phyloP scores from a whole-genome alignment of 2,329 filamentous ascomycete genomes.

The Sphaerulina vaccinii region DNA sequence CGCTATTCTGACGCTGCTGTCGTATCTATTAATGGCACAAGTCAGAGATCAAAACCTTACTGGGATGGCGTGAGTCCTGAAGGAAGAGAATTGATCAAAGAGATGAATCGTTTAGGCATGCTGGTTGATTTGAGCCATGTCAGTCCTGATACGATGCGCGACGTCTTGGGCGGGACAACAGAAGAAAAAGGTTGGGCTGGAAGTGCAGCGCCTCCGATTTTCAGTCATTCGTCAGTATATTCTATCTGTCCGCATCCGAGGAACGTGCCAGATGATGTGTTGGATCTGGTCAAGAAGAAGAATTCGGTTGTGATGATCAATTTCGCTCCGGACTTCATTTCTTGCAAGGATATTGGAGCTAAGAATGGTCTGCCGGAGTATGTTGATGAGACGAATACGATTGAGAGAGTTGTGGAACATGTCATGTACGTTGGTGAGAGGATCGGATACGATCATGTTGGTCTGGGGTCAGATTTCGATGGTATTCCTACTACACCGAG shows the following conservation, averaged over 20 bases:
- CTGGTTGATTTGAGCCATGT: constrained; percentile 87
- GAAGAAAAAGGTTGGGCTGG: constrained; percentile 61
- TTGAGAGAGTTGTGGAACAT: constrained; percentile 76
- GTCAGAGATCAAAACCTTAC: constrained; percentile 51
- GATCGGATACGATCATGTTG: constrained; percentile 85
- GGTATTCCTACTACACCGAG: constrained; percentile 65
- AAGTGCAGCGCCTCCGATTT: constrained; percentile 79
- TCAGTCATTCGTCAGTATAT: constrained; percentile 81
- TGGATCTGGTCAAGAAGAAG: constrained; percentile 70
- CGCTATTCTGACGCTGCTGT: constrained; percentile 82
- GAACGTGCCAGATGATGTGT: constrained; percentile 83
- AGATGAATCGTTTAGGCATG: constrained; percentile 95
- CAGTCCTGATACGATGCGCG: constrained; percentile 76
- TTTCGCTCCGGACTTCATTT: constrained; percentile 79
- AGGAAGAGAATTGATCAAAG: constrained; percentile 68
- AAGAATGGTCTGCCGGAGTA: constrained; percentile 64
- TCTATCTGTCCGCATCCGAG: constrained; percentile 81
- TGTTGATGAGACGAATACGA: constrained; percentile 66
- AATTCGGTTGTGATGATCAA: constrained; percentile 88
- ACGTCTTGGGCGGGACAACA: constrained; percentile 62
- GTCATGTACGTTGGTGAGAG: constrained; percentile 77
- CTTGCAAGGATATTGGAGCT: constrained; percentile 60
- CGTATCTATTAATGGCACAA: constrained; percentile 49
- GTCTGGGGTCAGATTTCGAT: constrained; percentile 87
- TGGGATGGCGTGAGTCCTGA: constrained; percentile 71